Evolutionary conservation across 2,329 filamentous ascomycete species (phyloP), one percentile per base, ranked within the genome.

Genomic region (Monosporascus cannonballus): DNA sequence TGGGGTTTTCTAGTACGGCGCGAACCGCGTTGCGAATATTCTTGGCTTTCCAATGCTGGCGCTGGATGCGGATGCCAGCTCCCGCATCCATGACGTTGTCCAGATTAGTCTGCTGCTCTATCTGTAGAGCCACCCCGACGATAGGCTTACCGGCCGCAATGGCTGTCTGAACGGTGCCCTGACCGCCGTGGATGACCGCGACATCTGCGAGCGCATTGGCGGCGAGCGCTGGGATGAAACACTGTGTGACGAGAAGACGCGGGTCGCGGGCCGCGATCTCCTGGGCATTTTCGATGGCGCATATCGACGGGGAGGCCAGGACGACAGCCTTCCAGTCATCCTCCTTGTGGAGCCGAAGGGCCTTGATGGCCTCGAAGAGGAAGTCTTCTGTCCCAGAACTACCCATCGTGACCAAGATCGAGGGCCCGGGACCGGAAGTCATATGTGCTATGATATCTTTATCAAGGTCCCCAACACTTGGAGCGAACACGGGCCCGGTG

Each of bases 331-430:
- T 46, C 42, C 42, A 46, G 24, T 46, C 14, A 24, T 46, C 42
- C 11, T 24, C 42, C 42, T 46, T 25, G 15, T 22, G 9, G n/a
- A 46, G 42, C 42, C 42, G 42, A 6, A 46, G 11, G n/a, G 42
- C 42, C 24, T 46, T 46, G 24, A 46, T 56, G 24, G 54, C 54
- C 34, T 56, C 54, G 50, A 56, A 55, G 8, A 56, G 52, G 50
- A 54, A 54, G 18, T 54, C 54, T 46, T 56, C 54, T 51, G 34
- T 49, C 6, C 39, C 48, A 15, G 46, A 54, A 4, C 27, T 34
- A 2, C 34, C 48, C 46, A 41, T 27, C 11, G 50, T 25, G 41
- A 53, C 51, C 42, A 34, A 51, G 48, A 11, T 53, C 39, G 42
- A 11, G 22, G 11, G 22, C 3, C 42, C 24, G 5, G 24, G 42